phyloP scores from a whole-genome alignment of 2,329 filamentous ascomycete genomes.

The Coniella vitis region DNA sequence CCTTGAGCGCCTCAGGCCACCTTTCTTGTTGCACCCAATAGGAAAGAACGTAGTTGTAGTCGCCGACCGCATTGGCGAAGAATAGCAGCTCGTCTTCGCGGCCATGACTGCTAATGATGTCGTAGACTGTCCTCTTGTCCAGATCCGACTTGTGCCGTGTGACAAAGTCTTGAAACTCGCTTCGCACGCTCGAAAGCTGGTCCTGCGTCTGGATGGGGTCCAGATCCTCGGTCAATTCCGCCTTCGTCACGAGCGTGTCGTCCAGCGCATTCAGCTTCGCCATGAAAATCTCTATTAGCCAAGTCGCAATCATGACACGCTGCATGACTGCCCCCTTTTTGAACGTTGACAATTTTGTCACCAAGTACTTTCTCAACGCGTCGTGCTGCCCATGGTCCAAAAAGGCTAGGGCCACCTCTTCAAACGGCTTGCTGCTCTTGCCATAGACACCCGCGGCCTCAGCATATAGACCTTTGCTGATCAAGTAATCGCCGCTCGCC shows the following conservation, averaged over 20 bases:
- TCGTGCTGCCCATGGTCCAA: conserved; percentile 88
- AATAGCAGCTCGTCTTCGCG: conserved; percentile 87
- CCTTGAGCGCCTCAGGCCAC: conserved; percentile 79
- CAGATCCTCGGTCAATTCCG: conserved; percentile 67
- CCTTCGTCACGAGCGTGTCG: conserved; percentile 85
- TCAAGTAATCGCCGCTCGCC: conserved; percentile 82
- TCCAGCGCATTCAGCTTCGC: conserved; percentile 91
- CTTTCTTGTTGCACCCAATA: conserved; percentile 97
- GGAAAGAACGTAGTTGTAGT: conserved; percentile 89
- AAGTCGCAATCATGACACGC: conserved; percentile 87
- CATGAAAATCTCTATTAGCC: conserved; percentile 96
- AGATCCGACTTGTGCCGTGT: conserved; percentile 78
- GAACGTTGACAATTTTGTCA: conserved; percentile 73
- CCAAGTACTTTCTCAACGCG: conserved; percentile 80
- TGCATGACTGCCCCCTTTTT: conserved; percentile 88
- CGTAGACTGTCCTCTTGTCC: conserved; percentile 87
- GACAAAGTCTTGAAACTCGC: conserved; percentile 85
- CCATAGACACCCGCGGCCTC: conserved; percentile 90
- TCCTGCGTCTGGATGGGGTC: conserved; percentile 65
- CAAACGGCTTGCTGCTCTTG: conserved; percentile 92
- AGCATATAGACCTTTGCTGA: conserved; percentile 70
- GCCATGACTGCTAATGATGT: conserved; percentile 91
- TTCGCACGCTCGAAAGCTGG: conserved; percentile 62
- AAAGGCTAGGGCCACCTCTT: conserved; percentile 86
- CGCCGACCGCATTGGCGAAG: conserved; percentile 81